phyloP scores from a whole-genome alignment of 192 early-diverging fungal species.

The Coemansia sp. region DNA sequence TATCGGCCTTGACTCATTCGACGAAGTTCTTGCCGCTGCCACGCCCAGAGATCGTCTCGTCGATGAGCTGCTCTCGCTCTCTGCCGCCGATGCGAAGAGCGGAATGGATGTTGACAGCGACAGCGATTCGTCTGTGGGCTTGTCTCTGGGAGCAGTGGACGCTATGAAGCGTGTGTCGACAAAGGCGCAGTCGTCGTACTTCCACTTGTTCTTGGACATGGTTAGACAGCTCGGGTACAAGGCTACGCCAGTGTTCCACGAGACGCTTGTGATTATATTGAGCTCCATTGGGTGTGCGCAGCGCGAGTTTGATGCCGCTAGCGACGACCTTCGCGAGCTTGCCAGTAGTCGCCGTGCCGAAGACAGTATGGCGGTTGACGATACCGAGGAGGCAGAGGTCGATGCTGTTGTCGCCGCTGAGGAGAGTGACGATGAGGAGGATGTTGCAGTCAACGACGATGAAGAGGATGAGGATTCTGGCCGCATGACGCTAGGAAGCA shows the following conservation, averaged over 20 bases:
- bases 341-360: conserved; percentile 11
- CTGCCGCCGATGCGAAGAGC: conserved; percentile 7
- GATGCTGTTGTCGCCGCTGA: conserved; percentile 1
- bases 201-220: conserved; percentile 78
- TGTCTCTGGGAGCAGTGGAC: background rate
- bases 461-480: conserved; percentile 8
- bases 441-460: background rate
- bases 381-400: conserved; percentile 11
- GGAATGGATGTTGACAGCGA: conserved; percentile 34
- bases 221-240: conserved; percentile 80
- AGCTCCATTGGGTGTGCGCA: conserved; percentile 74
- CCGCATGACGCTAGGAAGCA: conserved; percentile 11
- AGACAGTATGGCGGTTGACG: conserved; percentile 7
- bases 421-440: conserved; percentile 14
- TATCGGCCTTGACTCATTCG: conserved; percentile 84
- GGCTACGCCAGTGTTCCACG: conserved; percentile 70
- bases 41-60: conserved; percentile 50
- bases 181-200: conserved; percentile 76
- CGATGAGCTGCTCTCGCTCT: conserved; percentile 45
- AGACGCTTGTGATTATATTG: conserved; percentile 74
- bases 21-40: conserved; percentile 22
- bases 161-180: conserved; percentile 36
- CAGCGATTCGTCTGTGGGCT: background rate
- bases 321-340: conserved; percentile 37
- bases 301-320: conserved; percentile 52